Base-by-base conservation (phyloP, 352 stramenopile species). In the Phytopythium kandeliae region DNA sequence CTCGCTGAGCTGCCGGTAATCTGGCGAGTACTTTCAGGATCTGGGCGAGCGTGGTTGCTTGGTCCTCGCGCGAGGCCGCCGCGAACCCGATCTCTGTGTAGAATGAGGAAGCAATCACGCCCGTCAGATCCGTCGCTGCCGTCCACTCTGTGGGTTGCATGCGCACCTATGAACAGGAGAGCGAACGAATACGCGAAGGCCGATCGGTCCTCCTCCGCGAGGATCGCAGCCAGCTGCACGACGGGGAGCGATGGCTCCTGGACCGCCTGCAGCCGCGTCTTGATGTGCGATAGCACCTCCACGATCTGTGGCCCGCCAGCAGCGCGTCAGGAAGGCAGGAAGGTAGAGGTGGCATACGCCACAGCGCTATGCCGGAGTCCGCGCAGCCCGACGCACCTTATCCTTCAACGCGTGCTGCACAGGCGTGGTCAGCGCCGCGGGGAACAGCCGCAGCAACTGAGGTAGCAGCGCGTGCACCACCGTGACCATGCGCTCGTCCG, bases 141-240 rank as follows among this genome's bases (percentile, higher is more conserved):
- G 28, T 31, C 9, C 4, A 10, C 28, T 4, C 28, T 31, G 28
- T 9, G 9, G 4, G 9, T 4, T 31, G 28, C 28, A 31, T 9
- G 58, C 60, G 33, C 34, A 89, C 78, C 79, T 25, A 93, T 74
- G 48, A 93, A 93, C 36, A 91, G 62, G 22, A 88, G 69, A 3
- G 78, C 67, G 57, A 93, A 71, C 50, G 84, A 89, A 54, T 72
- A 69, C 22, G 82, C 66, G 24, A 86, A 87, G 13, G 71, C 66
- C 12, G 69, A 83, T 8, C 71, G 65, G 2, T 71, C 66, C 9
- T 63, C 35, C 17, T 62, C 58, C 13, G 59, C 60, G 19, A 90
- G 36, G 48, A 86, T 45, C 31, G 70, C 52, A 7, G 61, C 67
- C 17, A 92, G 64, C 43, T 69, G 62, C 13, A 62, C 48, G 26